phyloP scores from a whole-genome alignment of 73 alveolate genomes.

The Diophrys sp. region DNA sequence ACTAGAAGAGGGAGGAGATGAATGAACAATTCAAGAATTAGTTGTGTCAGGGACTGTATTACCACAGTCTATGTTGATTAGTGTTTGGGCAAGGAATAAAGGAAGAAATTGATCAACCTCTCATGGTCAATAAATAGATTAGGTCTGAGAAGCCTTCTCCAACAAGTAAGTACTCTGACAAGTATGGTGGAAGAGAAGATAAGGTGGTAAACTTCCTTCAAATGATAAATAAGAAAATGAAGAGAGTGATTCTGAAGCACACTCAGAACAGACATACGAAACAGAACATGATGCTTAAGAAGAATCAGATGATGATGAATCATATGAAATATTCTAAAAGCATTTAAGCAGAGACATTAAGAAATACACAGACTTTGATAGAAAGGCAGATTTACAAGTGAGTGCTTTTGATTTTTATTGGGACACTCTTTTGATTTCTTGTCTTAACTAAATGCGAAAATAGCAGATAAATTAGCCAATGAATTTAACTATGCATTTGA shows the following conservation, averaged over 20 bases:
- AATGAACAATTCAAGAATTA: constrained; percentile 41
- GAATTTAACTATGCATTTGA: constrained; percentile 44
- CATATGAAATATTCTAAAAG: constrained; percentile 22
- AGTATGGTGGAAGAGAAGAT: too few species aligned
- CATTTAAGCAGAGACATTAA: constrained; percentile 10
- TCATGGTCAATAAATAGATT: too few species aligned
- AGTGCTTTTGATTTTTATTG: constrained; percentile 39
- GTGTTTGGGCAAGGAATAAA: constrained; percentile 39
- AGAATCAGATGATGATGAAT: constrained; percentile 15
- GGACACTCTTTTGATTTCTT: constrained; percentile 34
- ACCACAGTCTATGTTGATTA: constrained; percentile 39
- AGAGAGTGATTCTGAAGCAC: constrained; percentile 22
- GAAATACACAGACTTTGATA: constrained; percentile 13
- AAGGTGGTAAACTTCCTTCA: neutral
- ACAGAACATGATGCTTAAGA: constrained; percentile 37
- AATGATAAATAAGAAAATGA: constrained; percentile 3
- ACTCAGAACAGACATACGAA: constrained; percentile 16
- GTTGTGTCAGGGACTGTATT: constrained; percentile 45
- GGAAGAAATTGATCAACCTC: constrained; percentile 39
- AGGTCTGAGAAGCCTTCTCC: too few species aligned
- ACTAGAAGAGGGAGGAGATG: neutral
- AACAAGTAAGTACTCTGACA: too few species aligned
- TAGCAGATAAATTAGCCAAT: constrained; percentile 12
- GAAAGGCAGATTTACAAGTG: constrained; percentile 19
- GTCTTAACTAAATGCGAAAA: constrained; percentile 21